These are phyloP conservation scores for Ganoderma boninense DNA, from an alignment of 1,284 basidiomycete species.

Conservation along the genomic window DNA sequence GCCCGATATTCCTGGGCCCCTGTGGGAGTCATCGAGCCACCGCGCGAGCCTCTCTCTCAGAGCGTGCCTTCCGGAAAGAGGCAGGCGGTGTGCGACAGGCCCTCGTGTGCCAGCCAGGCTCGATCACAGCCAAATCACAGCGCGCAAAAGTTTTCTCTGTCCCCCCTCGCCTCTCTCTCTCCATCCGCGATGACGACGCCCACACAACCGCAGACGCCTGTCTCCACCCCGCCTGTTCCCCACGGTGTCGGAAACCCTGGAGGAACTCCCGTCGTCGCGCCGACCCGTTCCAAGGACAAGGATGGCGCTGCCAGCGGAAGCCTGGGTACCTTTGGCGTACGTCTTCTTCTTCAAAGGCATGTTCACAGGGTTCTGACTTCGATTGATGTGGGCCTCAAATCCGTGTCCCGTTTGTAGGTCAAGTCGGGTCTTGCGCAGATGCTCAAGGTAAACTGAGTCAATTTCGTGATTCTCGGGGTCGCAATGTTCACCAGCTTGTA, in stretches of 20 bases:
- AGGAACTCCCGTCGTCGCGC: slow-evolving; percentile 53
- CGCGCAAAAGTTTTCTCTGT: slow-evolving; percentile 17
- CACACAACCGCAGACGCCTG: slow-evolving; percentile 36
- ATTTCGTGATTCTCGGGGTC: slow-evolving; percentile 6
- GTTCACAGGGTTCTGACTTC: slow-evolving; percentile 13
- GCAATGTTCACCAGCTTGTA: slow-evolving; percentile 40
- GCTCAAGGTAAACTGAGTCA: slow-evolving; percentile 74
- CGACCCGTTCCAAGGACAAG: slow-evolving; percentile 62
- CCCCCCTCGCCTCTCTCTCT: slow-evolving; percentile 11
- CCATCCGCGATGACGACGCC: slow-evolving; percentile 42
- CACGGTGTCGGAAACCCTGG: slow-evolving; percentile 44
- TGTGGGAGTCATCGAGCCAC: slow-evolving; percentile 24
- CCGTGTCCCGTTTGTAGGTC: slow-evolving; percentile 57
- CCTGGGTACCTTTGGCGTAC: slow-evolving; percentile 86
- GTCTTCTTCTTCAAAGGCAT: slow-evolving; percentile 10
- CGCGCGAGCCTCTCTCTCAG: neutral
- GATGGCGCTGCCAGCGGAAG: slow-evolving; percentile 66
- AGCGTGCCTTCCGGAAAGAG: neutral
- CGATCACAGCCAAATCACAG: neutral
- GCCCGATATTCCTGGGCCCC: slow-evolving; percentile 7
- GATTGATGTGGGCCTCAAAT: slow-evolving; percentile 1
- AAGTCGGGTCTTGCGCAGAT: slow-evolving; percentile 96
- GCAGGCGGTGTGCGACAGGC: neutral
- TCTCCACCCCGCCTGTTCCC: slow-evolving; percentile 39
- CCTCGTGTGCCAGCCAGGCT: slow-evolving; percentile 17